A percentile compares a stretch with the other conserved stretches of the same genome.
These are phyloP conservation scores for Lactifluus rugatus DNA, from an alignment of 768 basidiomycete genomes.

Conservation along the genomic window DNA sequence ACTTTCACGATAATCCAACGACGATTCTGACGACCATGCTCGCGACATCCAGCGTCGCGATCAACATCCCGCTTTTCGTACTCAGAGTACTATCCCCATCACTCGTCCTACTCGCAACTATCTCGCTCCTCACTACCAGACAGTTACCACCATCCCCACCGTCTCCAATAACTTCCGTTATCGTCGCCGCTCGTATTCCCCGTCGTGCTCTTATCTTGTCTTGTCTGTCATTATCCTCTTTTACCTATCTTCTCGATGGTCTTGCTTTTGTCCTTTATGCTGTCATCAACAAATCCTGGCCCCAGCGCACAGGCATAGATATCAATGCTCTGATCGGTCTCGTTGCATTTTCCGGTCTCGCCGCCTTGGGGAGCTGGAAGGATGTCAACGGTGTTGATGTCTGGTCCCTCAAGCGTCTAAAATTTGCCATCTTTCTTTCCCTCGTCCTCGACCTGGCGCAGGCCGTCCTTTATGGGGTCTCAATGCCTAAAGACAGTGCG, in stretches of 20 bases:
- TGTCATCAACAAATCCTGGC: conserved; percentile 59
- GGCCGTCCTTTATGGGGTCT: conserved; percentile 42
- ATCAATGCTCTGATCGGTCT: conserved; percentile 60
- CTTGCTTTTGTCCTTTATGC: conserved; percentile 57
- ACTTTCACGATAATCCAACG: conserved; percentile 2
- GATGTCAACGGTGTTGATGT: conserved; percentile 60
- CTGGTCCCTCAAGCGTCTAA: conserved; percentile 55
- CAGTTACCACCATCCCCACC: conserved; percentile 35
- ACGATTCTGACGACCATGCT: conserved; percentile 14
- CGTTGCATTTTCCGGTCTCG: conserved; percentile 59
- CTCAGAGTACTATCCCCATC: conserved; percentile 61
- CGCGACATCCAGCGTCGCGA: conserved; percentile 14
- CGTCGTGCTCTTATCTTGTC: conserved; percentile 67
- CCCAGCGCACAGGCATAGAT: conserved; percentile 50
- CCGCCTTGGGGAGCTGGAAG: conserved; percentile 71
- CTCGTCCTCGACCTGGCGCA: conserved; percentile 52
- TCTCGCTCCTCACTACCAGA: conserved; percentile 48
- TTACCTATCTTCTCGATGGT: conserved; percentile 73
- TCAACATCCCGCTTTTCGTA: conserved; percentile 37
- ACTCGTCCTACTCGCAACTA: conserved; percentile 48
- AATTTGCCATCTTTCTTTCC: conserved; percentile 41
- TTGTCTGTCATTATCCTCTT: conserved; percentile 57
- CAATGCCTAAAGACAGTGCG: conserved; percentile 28
- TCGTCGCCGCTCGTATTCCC: conserved; percentile 62
- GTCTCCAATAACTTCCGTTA: conserved; percentile 68